Evolutionary conservation across 306 rosid species (phyloP).

Genomic region (Dalbergia cultrata): DNA sequence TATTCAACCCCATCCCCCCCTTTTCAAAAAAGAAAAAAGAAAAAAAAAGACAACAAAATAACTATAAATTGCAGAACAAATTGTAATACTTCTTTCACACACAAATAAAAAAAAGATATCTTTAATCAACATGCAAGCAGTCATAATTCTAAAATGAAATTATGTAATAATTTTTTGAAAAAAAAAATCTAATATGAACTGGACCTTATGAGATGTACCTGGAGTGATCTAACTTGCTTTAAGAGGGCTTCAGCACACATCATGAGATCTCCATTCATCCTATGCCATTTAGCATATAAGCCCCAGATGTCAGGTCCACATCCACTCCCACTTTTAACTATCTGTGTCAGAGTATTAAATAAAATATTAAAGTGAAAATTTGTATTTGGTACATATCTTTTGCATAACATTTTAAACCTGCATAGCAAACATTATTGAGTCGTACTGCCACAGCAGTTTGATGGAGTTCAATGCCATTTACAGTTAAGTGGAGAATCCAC

Average conservation of each 20-base stretch:
- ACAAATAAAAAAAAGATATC: no score
- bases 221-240: conserved; percentile 96
- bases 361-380: conserved; percentile 29
- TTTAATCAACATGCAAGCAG: no score
- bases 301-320: conserved; percentile 84
- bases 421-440: conserved; percentile 16
- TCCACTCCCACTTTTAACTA: conserved; percentile 75
- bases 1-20: no score
- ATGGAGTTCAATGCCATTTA: background rate
- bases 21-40: background rate
- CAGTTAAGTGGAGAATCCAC: conserved; percentile 12
- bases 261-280: conserved; percentile 77
- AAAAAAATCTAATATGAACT: no score
- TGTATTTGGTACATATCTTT: conserved; percentile 5
- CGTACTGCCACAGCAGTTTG: conserved; percentile 1
- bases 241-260: conserved; percentile 96
- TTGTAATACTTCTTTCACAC: no score
- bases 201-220: conserved; percentile 61
- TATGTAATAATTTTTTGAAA: no score
- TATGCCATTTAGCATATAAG: conserved; percentile 94
- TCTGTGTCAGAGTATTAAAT: conserved; percentile 59
- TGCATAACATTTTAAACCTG: conserved; percentile 19
- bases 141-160: conserved; percentile 5
- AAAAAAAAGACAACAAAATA: background rate
- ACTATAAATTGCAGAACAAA: no score